phyloP scores from a whole-genome alignment of 78 protist species.

The Planoprotostelium fungivorum region DNA sequence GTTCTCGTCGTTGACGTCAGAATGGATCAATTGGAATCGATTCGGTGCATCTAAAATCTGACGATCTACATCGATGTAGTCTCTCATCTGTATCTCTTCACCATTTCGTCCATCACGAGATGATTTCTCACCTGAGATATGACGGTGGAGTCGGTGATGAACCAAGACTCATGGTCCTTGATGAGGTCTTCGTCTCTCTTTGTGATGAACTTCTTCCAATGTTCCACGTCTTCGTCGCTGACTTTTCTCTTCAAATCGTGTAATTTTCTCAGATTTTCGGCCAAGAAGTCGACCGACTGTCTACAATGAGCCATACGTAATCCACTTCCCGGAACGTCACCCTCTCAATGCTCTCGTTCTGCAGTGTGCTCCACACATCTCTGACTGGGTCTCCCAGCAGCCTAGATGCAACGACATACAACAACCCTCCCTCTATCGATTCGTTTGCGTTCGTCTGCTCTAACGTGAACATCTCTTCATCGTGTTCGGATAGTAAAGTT shows the following conservation, averaged over 20 bases:
- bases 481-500: not conserved
- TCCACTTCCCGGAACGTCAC: not conserved
- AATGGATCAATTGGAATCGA: not conserved
- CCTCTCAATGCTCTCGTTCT: not conserved
- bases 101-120: not conserved
- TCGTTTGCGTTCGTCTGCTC: not conserved
- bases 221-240: not conserved
- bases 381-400: not conserved
- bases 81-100: not conserved
- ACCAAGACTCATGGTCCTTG: not conserved
- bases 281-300: not conserved
- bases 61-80: not conserved
- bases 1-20: not conserved
- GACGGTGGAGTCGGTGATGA: not conserved
- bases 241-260: not conserved
- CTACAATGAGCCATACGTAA: not conserved
- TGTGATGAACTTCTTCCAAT: not conserved
- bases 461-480: not conserved
- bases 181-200: not conserved
- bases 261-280: not conserved
- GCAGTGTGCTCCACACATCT: not conserved
- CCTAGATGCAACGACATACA: too few relatives aligned
- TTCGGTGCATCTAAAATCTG: not conserved
- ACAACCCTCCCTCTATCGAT: too few relatives aligned
- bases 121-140: not conserved